Base-by-base conservation (phyloP, 2,329 filamentous ascomycete species). In the Elsinoe arachidis region DNA sequence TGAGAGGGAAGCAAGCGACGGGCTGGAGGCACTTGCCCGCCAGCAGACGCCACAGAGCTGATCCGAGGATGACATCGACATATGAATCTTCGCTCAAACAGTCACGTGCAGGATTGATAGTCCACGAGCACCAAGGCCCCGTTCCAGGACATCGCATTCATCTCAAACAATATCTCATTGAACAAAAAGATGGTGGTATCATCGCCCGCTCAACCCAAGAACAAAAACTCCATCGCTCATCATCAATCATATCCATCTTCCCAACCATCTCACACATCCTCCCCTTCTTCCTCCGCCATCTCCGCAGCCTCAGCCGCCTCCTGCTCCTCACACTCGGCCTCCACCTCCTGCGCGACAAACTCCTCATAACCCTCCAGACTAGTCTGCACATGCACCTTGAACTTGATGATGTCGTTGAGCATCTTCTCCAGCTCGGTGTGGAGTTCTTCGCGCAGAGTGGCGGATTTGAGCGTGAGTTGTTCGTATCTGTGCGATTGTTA, bases 301-400 rank as follows among this genome's bases (percentile, higher is more conserved):
- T 56, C 62, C 2, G 52, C 59, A 47, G 52, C 58, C 35, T 63
- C 61, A 14, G 58, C 62, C n/a, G 60, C 61, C 54, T 76, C 76
- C 61, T 80, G 67, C 65, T 80, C 79, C 62, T 74, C 72, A 65
- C 75, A 80, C 65, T 79, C 78, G 43, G 66, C 67, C 74, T 95
- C 89, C n/a, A 96, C 84, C 74, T 97, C 92, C 63, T 95, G 88
- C 1, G 88, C 86, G 5, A 96, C 90, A 68, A 96, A 96, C 57
- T 85, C 84, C 73, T 99, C 93, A 70, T 96, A 97, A 67, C 93
- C 89, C 69, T 96, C 92, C 56, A 99, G 77, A 59, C 84, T 86
- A 74, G 90, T 91, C 72, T 99, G 93, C 54, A 99, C 80, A 68
- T 97, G 91, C 62, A 99, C 88, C 76, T 99, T 99, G 82, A 99